These are phyloP conservation scores for Microascus cirrosus DNA, from an alignment of 2,329 filamentous ascomycete genomes.

Conservation along the genomic window DNA sequence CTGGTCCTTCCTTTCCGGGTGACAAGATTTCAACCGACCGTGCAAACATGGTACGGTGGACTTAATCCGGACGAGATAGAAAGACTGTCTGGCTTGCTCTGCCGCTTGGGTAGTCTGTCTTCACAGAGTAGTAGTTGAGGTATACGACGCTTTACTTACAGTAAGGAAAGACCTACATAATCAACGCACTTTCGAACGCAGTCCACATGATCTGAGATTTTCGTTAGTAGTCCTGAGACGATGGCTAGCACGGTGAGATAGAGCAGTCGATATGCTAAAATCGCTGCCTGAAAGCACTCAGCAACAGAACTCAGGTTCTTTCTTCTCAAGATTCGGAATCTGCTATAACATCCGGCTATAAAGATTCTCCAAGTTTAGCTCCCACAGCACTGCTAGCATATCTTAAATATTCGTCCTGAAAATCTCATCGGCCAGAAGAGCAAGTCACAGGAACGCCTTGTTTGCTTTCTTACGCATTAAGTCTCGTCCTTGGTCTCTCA, in stretches of 20 bases:
- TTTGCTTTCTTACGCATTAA: conserved; percentile 19
- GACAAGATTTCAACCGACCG: conserved; percentile 20
- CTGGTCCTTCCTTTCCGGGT: no score
- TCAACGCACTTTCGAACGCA: conserved; percentile 16
- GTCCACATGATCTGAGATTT: conserved; percentile 7
- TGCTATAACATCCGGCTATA: conserved; percentile 25
- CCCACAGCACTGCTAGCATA: conserved; percentile 8
- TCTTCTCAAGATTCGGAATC: conserved; percentile 12
- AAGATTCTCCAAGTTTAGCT: conserved; percentile 21
- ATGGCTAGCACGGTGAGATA: conserved; percentile 18
- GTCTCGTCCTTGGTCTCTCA: conserved; percentile 2
- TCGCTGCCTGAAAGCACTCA: conserved; percentile 19
- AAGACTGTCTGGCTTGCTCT: conserved; percentile 15
- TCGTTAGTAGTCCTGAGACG: conserved; percentile 10
- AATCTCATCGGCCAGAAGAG: conserved; percentile 9
- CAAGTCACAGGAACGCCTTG: conserved; percentile 27
- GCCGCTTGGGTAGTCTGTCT: conserved; percentile 24
- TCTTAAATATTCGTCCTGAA: conserved; percentile 2
- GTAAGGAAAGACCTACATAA: conserved; percentile 27
- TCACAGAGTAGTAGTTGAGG: conserved; percentile 31
- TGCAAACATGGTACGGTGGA: conserved; percentile 19
- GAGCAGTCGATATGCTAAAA: conserved; percentile 22
- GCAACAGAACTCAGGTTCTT: conserved; percentile 17
- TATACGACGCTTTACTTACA: conserved; percentile 15
- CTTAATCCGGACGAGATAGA: conserved; percentile 11